These are phyloP conservation scores for Sicyos edulis DNA, from an alignment of 306 rosid species.

Conservation along the genomic window DNA sequence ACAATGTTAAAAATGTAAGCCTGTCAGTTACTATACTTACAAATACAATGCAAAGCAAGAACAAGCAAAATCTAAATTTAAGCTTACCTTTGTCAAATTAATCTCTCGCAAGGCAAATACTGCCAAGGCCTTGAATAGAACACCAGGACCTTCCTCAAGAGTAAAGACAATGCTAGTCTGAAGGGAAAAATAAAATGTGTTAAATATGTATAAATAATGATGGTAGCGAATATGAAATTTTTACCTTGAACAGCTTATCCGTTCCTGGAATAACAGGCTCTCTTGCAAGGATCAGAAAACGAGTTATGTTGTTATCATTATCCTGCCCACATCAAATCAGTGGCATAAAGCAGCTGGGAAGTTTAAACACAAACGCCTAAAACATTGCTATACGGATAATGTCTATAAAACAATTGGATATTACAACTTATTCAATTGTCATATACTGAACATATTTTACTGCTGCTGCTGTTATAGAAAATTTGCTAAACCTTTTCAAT, in stretches of 20 bases:
- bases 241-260: constrained; percentile 56
- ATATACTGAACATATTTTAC: not conserved
- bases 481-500: not conserved
- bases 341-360: constrained; percentile 14
- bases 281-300: constrained; percentile 78
- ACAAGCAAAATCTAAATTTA: constrained; percentile 10
- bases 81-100: constrained; percentile 59
- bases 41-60: too few species aligned
- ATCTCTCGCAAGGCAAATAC: constrained; percentile 71
- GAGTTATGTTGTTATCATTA: constrained; percentile 59
- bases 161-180: constrained; percentile 85
- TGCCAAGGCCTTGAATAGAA: constrained; percentile 81
- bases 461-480: not conserved
- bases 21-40: not conserved
- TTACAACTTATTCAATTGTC: not conserved
- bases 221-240: not conserved
- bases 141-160: constrained; percentile 82
- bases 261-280: constrained; percentile 74
- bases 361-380: not conserved
- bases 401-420: not conserved
- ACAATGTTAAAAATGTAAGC: constrained; percentile 4
- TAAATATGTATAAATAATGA: constrained; percentile 17
- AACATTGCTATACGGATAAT: not conserved
- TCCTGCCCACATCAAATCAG: constrained; percentile 43
- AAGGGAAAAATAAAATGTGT: constrained; percentile 22